These are phyloP conservation scores for Aspergillus ustus DNA, from an alignment of 2,329 filamentous ascomycete genomes.

Conservation along the genomic window DNA sequence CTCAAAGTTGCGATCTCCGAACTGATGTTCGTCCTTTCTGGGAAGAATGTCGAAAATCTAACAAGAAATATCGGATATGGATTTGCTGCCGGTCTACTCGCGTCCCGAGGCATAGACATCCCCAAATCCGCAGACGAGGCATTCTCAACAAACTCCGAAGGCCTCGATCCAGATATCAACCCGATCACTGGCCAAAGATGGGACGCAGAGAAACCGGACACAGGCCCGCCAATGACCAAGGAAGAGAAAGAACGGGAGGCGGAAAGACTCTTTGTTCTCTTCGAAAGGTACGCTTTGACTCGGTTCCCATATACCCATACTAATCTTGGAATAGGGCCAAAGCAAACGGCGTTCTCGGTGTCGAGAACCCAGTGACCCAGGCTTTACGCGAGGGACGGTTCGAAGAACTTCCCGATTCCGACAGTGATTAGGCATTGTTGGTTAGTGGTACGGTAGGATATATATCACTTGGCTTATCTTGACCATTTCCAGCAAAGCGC, in stretches of 20 bases:
- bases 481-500: neutral
- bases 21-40: constrained; percentile 85
- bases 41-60: constrained; percentile 76
- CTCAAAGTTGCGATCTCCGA: constrained; percentile 75
- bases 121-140: constrained; percentile 68
- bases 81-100: constrained; percentile 86
- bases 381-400: constrained; percentile 72
- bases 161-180: constrained; percentile 60
- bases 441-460: neutral
- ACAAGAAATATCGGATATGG: constrained; percentile 94
- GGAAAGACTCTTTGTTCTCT: constrained; percentile 85
- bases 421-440: constrained; percentile 35
- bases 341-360: constrained; percentile 74
- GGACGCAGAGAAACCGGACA: constrained; percentile 65
- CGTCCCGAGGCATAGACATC: constrained; percentile 79
- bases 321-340: constrained; percentile 57
- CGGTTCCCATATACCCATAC: constrained; percentile 20
- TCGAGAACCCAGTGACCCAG: constrained; percentile 77
- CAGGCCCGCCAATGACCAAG: constrained; percentile 76
- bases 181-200: constrained; percentile 85
- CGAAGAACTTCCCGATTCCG: constrained; percentile 67
- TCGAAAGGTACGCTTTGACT: constrained; percentile 69
- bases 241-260: constrained; percentile 93
- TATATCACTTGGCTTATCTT: neutral
- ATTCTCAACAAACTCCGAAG: constrained; percentile 43